Evolutionary conservation across 192 early-diverging fungal genomes (phyloP).

Genomic region (Coemansia sp.): DNA sequence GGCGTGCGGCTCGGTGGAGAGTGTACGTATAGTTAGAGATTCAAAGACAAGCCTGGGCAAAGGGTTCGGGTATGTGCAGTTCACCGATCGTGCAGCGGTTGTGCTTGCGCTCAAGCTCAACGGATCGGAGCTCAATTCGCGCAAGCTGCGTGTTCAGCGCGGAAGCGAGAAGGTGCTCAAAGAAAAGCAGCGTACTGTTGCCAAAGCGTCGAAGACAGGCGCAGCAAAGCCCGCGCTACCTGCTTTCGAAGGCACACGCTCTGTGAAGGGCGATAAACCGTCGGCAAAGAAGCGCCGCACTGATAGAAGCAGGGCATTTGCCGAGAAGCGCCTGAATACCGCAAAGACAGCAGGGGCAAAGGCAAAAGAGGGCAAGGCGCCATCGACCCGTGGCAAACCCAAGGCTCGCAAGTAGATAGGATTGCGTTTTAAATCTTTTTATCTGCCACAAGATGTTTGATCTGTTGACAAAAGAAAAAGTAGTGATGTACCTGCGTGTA

Average conservation of each 20-base stretch:
- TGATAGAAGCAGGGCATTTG: slow-evolving; percentile 36
- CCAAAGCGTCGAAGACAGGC: background rate
- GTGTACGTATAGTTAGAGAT: slow-evolving; percentile 85
- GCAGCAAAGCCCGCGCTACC: slow-evolving; percentile 12
- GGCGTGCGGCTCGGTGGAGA: slow-evolving; percentile 69
- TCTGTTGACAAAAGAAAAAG: background rate
- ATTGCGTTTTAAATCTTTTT: background rate
- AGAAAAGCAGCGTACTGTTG: slow-evolving; percentile 24
- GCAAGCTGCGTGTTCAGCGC: slow-evolving; percentile 39
- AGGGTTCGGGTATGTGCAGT: slow-evolving; percentile 93
- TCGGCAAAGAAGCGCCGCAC: slow-evolving; percentile 52
- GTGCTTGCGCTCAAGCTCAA: slow-evolving; percentile 75
- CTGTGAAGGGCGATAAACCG: slow-evolving; percentile 55
- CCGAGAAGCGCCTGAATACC: slow-evolving; percentile 27
- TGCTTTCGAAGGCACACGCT: slow-evolving; percentile 59
- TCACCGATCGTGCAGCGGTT: slow-evolving; percentile 70
- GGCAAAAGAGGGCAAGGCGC: background rate
- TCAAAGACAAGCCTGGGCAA: slow-evolving; percentile 84
- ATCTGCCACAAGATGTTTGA: background rate
- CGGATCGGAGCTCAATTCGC: slow-evolving; percentile 65
- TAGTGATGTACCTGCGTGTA: background rate
- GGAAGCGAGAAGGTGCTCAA: slow-evolving; percentile 46
- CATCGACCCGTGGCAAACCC: slow-evolving; percentile 9
- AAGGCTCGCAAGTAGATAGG: slow-evolving; percentile 4
- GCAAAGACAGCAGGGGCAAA: slow-evolving; percentile 4